These are phyloP conservation scores for Cystoisospora suis DNA, from an alignment of 169 alveolate species.

Conservation along the genomic window DNA sequence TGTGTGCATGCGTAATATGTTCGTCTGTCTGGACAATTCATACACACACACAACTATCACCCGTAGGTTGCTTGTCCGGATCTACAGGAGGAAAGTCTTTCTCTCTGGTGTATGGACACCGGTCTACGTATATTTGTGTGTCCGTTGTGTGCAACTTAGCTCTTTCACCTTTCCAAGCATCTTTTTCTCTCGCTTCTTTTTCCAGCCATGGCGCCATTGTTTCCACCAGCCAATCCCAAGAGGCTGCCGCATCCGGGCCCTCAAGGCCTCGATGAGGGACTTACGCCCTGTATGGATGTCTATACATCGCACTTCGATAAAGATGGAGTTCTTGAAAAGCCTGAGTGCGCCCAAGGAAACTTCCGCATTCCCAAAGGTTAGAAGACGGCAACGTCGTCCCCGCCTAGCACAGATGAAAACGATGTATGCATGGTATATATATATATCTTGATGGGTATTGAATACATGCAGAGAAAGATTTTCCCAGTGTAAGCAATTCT, in stretches of 20 bases:
- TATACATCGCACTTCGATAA: background rate
- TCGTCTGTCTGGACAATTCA: too few relatives aligned
- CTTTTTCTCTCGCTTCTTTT: background rate
- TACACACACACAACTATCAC: too few relatives aligned
- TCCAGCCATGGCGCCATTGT: background rate
- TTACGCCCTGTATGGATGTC: background rate
- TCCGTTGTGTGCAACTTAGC: background rate
- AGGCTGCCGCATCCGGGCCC: background rate
- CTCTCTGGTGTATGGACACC: too few relatives aligned
- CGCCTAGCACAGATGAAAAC: background rate
- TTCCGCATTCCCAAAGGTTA: constrained; percentile 19
- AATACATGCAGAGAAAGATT: background rate
- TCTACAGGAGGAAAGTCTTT: too few relatives aligned
- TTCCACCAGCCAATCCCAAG: background rate
- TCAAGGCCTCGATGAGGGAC: background rate
- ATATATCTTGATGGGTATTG: background rate
- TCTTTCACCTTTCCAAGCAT: background rate
- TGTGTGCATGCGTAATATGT: too few relatives aligned
- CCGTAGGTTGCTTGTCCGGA: too few relatives aligned
- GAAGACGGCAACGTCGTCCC: background rate
- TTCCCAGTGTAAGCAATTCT: background rate
- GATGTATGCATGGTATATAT: too few relatives aligned
- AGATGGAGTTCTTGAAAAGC: background rate
- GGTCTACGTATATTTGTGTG: too few relatives aligned
- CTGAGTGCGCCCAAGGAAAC: background rate